phyloP scores from a whole-genome alignment of 2,329 filamentous ascomycete species.

The Didymella glomerata region DNA sequence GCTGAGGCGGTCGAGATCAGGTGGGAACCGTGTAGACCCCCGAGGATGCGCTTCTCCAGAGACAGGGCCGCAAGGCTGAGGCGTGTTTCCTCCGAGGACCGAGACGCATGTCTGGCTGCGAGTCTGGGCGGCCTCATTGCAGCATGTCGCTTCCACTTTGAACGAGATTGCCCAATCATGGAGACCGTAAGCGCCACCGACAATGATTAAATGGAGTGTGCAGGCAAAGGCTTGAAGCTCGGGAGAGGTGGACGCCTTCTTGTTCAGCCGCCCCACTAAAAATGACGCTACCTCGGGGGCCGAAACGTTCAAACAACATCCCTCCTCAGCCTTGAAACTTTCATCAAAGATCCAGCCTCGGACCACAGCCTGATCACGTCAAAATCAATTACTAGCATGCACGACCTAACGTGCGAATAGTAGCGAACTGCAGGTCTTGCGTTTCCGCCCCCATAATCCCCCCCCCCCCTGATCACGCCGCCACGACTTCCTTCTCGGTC shows the following conservation, averaged over 20 bases:
- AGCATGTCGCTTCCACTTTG: not conserved
- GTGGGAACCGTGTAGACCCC: conserved; percentile 11
- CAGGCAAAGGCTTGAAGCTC: not conserved
- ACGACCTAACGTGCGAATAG: conserved; percentile 1
- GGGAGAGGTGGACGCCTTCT: not conserved
- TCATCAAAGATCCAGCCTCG: not conserved
- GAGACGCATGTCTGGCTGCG: not conserved
- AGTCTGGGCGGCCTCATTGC: not conserved
- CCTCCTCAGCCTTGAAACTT: not conserved
- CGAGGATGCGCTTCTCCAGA: not conserved
- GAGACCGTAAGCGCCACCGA: not conserved
- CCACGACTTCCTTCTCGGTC: conserved; percentile 28
- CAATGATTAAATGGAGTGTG: conserved; percentile 4
- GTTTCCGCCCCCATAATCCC: not conserved
- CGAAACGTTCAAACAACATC: conserved; percentile 4
- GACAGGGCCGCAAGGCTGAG: conserved; percentile 9
- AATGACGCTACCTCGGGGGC: conserved; percentile 2
- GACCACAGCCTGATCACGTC: not conserved
- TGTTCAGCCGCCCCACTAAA: not conserved
- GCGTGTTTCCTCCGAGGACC: not conserved
- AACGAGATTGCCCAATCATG: not conserved
- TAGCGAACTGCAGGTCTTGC: not conserved
- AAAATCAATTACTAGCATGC: not conserved
- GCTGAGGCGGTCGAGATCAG: not conserved
- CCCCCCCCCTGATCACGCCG: conserved; percentile 1